Conservation (phyloP, 176 grass and related monocot genomes). For the Chloris gayana region DNA sequence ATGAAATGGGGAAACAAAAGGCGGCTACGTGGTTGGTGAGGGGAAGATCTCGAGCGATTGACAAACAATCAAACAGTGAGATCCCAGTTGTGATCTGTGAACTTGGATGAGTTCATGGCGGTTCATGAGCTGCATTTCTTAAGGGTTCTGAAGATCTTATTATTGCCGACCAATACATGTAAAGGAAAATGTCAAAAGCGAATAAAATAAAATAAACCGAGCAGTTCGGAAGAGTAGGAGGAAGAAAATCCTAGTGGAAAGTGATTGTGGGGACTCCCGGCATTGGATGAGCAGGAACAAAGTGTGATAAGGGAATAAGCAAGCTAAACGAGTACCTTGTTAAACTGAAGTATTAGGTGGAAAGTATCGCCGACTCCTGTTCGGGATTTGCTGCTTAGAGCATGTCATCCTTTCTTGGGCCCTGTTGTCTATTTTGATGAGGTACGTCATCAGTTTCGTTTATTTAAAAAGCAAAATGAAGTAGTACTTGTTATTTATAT, state of each 20-base stretch:
- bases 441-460: too few species aligned
- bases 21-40: slow-evolving; percentile 25
- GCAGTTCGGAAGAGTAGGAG: neutral
- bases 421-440: too few species aligned
- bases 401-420: neutral
- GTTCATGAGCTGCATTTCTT: slow-evolving; percentile 10
- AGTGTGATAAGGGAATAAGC: neutral
- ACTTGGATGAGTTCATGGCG: too few species aligned
- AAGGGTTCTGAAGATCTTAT: slow-evolving; percentile 26
- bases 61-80: neutral
- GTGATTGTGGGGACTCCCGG: slow-evolving; percentile 18
- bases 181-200: slow-evolving; percentile 3
- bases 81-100: neutral
- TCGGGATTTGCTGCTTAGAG: neutral
- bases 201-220: neutral
- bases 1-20: neutral
- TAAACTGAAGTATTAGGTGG: neutral
- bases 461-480: too few species aligned
- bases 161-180: neutral
- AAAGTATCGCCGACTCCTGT: neutral
- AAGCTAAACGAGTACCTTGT: neutral
- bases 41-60: neutral
- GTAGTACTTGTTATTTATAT: too few species aligned
- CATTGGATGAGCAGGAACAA: slow-evolving; percentile 40
- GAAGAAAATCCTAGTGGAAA: slow-evolving; percentile 42